Base-by-base conservation (phyloP, 1,284 basidiomycete genomes). In the Austroboletus novae-zelandiae region DNA sequence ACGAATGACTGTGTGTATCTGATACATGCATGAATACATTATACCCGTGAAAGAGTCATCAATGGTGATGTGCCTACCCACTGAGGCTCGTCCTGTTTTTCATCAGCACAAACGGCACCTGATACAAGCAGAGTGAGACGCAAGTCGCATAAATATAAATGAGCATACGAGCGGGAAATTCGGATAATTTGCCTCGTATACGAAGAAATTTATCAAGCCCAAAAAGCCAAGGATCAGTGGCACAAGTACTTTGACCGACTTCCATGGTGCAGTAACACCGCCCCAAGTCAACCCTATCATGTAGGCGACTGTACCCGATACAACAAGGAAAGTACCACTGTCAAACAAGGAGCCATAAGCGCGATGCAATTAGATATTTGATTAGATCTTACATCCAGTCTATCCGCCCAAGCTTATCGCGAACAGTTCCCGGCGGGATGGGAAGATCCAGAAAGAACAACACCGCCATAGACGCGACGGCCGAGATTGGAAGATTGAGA, bases 1-100 rank as follows among this genome's bases (percentile, higher is more conserved):
- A n/a, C 5, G 11, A 55, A 55, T 23, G 45, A 31, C 39, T 58
- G 56, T 9, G 45, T 8, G 17, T 58, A 57, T 45, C 56, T 58
- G 17, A 29, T n/a, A 8, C 4, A 15, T 4, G 10, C 10, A 40
- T 15, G n/a, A n/a, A n/a, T n/a, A n/a, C n/a, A n/a, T 9, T n/a
- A 8, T n/a, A 6, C 15, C 32, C 32, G n/a, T 15, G 32, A 35
- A 20, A 11, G 1, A 13, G 15, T 9, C 2, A 7, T 29, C 1
- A 4, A 10, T 29, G 7, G 3, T 10, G 11, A 13, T 11, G 3
- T 5, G 7, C 57, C 39, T 35, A 59, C 54, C 56, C 56, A 25
- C 56, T 57, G 31, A 50, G 9, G n/a, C 54, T 57, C 7, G 57
- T 57, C 27, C 34, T 3, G 17, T 58, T 60, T 27, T 46, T 55